A percentile compares a stretch with the other conserved stretches of the same genome.
Evolutionary conservation across 2,329 filamentous ascomycete species (phyloP).

Genomic region (Dothistroma pini): DNA sequence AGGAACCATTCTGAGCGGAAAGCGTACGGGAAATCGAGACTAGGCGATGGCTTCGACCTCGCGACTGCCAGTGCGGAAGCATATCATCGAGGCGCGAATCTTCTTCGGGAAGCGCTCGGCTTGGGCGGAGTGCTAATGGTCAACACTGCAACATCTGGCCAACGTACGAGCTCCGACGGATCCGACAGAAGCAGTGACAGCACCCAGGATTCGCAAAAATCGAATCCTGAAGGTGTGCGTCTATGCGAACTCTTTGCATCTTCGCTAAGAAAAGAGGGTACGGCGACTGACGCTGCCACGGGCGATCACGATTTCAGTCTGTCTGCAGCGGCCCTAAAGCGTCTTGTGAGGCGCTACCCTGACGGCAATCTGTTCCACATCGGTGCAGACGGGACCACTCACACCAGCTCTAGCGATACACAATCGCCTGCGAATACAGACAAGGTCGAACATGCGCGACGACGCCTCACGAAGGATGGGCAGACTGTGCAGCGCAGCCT

Average conservation of each 20-base stretch:
- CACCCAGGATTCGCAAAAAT: not conserved
- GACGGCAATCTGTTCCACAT: slow-evolving; percentile 9
- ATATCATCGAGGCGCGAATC: slow-evolving; percentile 33
- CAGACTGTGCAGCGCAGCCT: not conserved
- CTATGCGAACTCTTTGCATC: not conserved
- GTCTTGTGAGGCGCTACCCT: slow-evolving; percentile 9
- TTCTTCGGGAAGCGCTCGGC: slow-evolving; percentile 43
- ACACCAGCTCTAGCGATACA: slow-evolving; percentile 15
- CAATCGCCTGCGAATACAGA: not conserved
- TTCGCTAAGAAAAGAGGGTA: not conserved
- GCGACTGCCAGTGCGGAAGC: slow-evolving; percentile 23
- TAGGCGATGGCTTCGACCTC: not conserved
- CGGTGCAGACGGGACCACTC: slow-evolving; percentile 6
- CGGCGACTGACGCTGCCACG: not conserved
- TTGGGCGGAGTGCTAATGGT: slow-evolving; percentile 47
- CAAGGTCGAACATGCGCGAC: not conserved
- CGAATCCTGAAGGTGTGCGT: not conserved
- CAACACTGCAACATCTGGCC: slow-evolving; percentile 25
- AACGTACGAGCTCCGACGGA: slow-evolving; percentile 3
- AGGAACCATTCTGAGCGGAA: not conserved
- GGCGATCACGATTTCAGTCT: not conserved
- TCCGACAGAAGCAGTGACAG: not conserved
- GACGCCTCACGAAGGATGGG: not conserved
- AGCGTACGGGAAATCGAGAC: not conserved
- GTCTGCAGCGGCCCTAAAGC: not conserved